Percentiles rank a stretch among this genome's conserved stretches.
phyloP scores from a whole-genome alignment of 108 stramenopile species.

The Nannochloropsis granulata region DNA sequence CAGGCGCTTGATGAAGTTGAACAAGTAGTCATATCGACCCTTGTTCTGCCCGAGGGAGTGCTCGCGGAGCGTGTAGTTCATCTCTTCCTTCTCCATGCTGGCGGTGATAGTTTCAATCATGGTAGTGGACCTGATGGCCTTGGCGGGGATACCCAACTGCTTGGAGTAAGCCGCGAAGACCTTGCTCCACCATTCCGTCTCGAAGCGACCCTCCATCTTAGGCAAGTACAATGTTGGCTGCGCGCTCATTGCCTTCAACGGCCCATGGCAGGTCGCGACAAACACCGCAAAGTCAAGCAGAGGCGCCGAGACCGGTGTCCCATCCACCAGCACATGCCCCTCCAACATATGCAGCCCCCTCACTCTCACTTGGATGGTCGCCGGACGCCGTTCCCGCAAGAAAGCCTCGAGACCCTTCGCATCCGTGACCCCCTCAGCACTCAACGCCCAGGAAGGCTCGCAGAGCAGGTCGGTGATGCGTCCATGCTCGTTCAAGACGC shows the following conservation, averaged over 20 bases:
- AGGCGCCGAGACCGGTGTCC: not conserved
- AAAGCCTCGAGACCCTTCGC: not conserved
- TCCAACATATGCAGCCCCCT: not conserved
- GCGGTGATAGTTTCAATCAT: not conserved
- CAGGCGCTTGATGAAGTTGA: not conserved
- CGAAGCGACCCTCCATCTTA: not conserved
- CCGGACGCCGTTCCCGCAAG: not conserved
- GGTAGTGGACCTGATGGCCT: not conserved
- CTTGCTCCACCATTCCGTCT: not conserved
- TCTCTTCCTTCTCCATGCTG: not conserved
- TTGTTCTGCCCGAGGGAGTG: not conserved
- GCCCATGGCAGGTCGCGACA: not conserved
- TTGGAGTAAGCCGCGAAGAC: not conserved
- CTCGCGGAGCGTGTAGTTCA: not conserved
- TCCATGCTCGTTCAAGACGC: not conserved
- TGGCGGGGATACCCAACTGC: not conserved
- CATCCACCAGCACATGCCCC: not conserved
- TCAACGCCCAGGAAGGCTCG: not conserved
- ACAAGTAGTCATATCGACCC: not conserved
- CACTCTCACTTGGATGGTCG: not conserved
- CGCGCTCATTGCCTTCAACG: not conserved
- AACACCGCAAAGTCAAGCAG: not conserved
- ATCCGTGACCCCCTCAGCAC: not conserved
- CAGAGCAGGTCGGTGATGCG: not conserved
- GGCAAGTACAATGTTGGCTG: not conserved